Base-by-base conservation (phyloP, 345 rosid genomes). In the Lumnitzera littorea region DNA sequence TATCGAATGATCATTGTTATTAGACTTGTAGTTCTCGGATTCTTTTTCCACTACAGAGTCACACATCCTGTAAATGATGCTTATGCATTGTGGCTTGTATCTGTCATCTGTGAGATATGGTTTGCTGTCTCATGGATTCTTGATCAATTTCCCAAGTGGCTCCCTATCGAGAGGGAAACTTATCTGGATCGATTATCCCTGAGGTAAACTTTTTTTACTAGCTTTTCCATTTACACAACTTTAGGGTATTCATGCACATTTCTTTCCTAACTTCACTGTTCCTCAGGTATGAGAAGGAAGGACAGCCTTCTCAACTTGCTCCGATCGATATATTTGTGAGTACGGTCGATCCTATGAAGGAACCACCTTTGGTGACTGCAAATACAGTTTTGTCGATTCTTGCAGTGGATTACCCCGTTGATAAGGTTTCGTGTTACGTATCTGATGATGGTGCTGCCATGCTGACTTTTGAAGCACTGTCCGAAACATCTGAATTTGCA, bases 391-490 rank as follows among this genome's bases (percentile, higher is more conserved):
- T 86, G 11, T 86, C 90, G 46, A 78, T 84, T 60, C 87, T 86
- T 13, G 75, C 94, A 16, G 87, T 86, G 61, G 94, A 84, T 62
- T 86, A 83, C 66, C 94, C 94, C 3, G 80, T 82, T 13, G 82
- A 84, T 62, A 86, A 86, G 70, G 80, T 83, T 43, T 75, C 92
- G 7, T 83, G 92, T 54, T 86, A 86, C 57, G 84, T 86, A 53
- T 86, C 89, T 55, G 94, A 84, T 67, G 89, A 86, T 67, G 94
- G 87, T 59, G 81, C 89, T 51, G 82, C 90, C 17, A 82, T 87
- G 84, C 61, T 87, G 60, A 80, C 94, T 48, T 87, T 87, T 24
- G 88, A 87, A 74, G 80, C 86, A 7, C 61, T 87, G 8, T 73
- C 84, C 11, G 88, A 87, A 65, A 80, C 90, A n/a, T 75, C 84